Evolutionary conservation across 2,329 filamentous ascomycete genomes (phyloP).

Genomic region (Nemania sp.): DNA sequence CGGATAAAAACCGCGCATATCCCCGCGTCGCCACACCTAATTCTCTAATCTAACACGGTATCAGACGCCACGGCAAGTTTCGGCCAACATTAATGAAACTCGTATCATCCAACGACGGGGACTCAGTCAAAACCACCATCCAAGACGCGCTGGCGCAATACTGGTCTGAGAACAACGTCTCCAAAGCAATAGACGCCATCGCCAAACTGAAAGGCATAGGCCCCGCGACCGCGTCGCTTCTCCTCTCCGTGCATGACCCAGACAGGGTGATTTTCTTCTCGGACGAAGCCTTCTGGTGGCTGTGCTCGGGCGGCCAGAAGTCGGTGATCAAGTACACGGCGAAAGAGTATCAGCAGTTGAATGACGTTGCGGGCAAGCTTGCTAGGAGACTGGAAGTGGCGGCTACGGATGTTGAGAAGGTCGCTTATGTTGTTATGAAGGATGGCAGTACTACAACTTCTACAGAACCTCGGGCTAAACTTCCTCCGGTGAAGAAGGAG

Average conservation of each 20-base stretch:
- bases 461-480: constrained; percentile 3
- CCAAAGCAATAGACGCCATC: constrained; percentile 56
- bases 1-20: background rate
- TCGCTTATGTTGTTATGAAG: constrained; percentile 69
- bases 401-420: constrained; percentile 69
- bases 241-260: constrained; percentile 68
- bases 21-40: background rate
- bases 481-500: constrained; percentile 5
- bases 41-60: constrained; percentile 11
- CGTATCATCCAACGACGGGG: constrained; percentile 62
- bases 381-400: constrained; percentile 54
- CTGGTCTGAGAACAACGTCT: constrained; percentile 40
- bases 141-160: constrained; percentile 55
- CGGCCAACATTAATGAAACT: constrained; percentile 63
- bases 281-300: constrained; percentile 77
- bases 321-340: constrained; percentile 67
- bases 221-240: constrained; percentile 75
- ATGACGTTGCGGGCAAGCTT: constrained; percentile 47
- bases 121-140: constrained; percentile 52
- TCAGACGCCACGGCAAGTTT: constrained; percentile 63
- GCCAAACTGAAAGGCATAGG: constrained; percentile 72
- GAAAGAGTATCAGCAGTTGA: constrained; percentile 68
- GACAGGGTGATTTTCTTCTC: constrained; percentile 71
- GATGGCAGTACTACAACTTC: constrained; percentile 24
- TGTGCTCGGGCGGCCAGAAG: constrained; percentile 57